phyloP scores from a whole-genome alignment of 2,329 filamentous ascomycete species.

The Cladosporium phlei region DNA sequence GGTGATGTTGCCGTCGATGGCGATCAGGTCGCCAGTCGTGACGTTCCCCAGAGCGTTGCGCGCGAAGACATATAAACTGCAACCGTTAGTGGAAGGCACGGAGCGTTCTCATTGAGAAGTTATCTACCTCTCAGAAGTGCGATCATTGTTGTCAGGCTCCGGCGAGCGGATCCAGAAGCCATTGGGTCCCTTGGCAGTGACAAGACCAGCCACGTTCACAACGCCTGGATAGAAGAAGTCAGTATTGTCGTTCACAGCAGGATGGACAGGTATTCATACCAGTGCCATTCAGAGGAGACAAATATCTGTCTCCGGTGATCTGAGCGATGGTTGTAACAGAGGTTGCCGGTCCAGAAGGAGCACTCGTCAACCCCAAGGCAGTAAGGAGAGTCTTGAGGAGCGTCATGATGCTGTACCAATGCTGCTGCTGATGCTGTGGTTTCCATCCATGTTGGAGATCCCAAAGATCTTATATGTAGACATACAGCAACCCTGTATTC shows the following conservation, averaged over 20 bases:
- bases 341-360: background rate
- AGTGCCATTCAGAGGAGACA: slow-evolving; percentile 46
- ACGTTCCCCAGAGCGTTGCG: slow-evolving; percentile 48
- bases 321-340: slow-evolving; percentile 29
- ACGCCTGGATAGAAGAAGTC: slow-evolving; percentile 42
- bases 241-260: slow-evolving; percentile 43
- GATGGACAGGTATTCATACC: background rate
- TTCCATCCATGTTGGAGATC: background rate
- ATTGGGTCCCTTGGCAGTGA: slow-evolving; percentile 58
- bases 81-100: background rate
- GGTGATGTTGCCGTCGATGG: slow-evolving; percentile 54
- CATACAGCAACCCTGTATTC: background rate
- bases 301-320: slow-evolving; percentile 62
- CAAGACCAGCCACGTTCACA: slow-evolving; percentile 51
- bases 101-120: background rate
- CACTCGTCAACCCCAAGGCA: background rate
- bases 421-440: no score
- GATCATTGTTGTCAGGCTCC: slow-evolving; percentile 49
- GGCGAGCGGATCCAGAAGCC: slow-evolving; percentile 64
- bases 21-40: slow-evolving; percentile 59
- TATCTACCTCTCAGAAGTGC: slow-evolving; percentile 51
- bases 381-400: slow-evolving; percentile 8
- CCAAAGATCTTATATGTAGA: background rate
- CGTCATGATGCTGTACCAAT: slow-evolving; percentile 1
- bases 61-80: slow-evolving; percentile 57